Evolutionary conservation across 306 rosid genomes (phyloP).

Genomic region (Calophaca sinica): DNA sequence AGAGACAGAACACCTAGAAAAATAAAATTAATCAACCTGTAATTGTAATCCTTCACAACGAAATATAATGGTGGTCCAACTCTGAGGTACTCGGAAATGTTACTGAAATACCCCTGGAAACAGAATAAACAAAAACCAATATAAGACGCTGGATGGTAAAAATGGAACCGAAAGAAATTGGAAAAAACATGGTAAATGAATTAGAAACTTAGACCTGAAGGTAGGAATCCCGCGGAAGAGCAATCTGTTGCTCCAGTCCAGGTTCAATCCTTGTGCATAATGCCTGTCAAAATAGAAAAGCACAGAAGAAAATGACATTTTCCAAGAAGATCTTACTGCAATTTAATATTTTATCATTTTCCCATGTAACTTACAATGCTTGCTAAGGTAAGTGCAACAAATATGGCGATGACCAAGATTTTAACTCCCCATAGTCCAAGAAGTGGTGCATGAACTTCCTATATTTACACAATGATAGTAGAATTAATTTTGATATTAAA

Average conservation of each 20-base stretch:
- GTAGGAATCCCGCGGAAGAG: slow-evolving; percentile 97
- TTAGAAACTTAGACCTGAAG: slow-evolving; percentile 75
- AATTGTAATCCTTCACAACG: slow-evolving; percentile 89
- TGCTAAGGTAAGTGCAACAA: slow-evolving; percentile 78
- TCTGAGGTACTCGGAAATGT: slow-evolving; percentile 83
- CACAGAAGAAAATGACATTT: slow-evolving; percentile 30
- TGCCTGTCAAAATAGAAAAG: slow-evolving; percentile 59
- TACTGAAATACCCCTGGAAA: slow-evolving; percentile 81
- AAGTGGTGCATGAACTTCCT: slow-evolving; percentile 91
- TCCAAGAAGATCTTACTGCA: slow-evolving; percentile 17
- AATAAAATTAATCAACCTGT: slow-evolving; percentile 70
- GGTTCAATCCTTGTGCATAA: slow-evolving; percentile 83
- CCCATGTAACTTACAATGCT: slow-evolving; percentile 83
- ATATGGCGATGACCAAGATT: slow-evolving; percentile 70
- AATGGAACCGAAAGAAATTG: slow-evolving; percentile 39
- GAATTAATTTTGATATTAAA: slow-evolving; percentile 29
- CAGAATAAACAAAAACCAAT: not conserved
- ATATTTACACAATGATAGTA: slow-evolving; percentile 44
- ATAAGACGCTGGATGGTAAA: slow-evolving; percentile 33
- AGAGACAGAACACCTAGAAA: slow-evolving; percentile 25
- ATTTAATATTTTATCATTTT: slow-evolving; percentile 28
- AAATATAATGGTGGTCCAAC: slow-evolving; percentile 95
- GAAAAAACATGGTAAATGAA: slow-evolving; percentile 24
- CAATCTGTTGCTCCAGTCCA: slow-evolving; percentile 96
- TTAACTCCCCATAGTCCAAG: slow-evolving; percentile 91